Evolutionary conservation across 306 rosid genomes (phyloP).

Genomic region (Cucumis cinereus): DNA sequence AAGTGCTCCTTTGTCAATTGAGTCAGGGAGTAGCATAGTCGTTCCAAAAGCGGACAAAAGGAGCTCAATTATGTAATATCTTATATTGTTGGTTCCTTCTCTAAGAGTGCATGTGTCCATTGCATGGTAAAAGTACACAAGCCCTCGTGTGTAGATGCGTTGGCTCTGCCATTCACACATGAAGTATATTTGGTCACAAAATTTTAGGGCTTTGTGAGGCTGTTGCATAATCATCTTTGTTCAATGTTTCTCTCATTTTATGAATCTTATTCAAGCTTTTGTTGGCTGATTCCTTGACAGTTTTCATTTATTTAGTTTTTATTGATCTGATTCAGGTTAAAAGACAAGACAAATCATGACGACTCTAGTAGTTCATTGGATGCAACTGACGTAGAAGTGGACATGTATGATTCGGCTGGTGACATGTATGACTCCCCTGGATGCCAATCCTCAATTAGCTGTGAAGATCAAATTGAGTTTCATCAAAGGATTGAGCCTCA

Average conservation of each 20-base stretch:
- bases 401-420: conserved; percentile 20
- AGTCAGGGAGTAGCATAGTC: conserved; percentile 23
- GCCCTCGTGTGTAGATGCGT: background rate
- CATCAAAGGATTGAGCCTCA: conserved; percentile 33
- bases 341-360: conserved; percentile 28
- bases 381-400: conserved; percentile 27
- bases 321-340: conserved; percentile 33
- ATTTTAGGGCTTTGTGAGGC: background rate
- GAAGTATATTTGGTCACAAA: background rate
- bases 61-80: conserved; percentile 42
- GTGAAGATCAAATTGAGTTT: conserved; percentile 43
- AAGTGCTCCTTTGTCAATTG: conserved; percentile 24
- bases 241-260: background rate
- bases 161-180: background rate
- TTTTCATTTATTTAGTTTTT: conserved; percentile 10
- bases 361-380: conserved; percentile 43
- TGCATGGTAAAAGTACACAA: background rate
- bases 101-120: background rate
- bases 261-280: background rate
- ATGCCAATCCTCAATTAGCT: conserved; percentile 35
- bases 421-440: conserved; percentile 42
- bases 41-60: conserved; percentile 26
- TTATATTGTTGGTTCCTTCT: conserved; percentile 14
- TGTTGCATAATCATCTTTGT: background rate
- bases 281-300: conserved; percentile 7